Base-by-base conservation (phyloP, 2,329 filamentous ascomycete genomes). In the Aspergillus pseudonomiae region DNA sequence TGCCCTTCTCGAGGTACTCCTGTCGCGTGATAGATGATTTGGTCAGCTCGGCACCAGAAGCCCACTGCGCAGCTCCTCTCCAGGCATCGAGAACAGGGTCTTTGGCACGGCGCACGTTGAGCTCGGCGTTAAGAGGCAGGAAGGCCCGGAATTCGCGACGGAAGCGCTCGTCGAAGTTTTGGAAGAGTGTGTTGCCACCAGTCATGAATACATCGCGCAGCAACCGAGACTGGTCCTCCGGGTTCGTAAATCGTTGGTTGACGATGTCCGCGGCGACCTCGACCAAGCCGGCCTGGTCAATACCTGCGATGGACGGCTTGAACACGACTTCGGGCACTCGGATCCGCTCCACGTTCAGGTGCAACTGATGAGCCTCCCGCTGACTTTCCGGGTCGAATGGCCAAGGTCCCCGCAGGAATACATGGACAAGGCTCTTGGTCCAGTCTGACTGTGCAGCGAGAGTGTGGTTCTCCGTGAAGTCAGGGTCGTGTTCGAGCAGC, bases 301-400 rank as follows among this genome's bases (percentile, higher is more conserved):
- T 82, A 7, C 94, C 94, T 0, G 94, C 94, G 73, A 98, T 96
- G 19, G 90, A 89, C 0, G 94, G 94, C 74, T 96, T 92, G 82
- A 97, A 97, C 21, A 97, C 86, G 10, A 97, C 90, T 80, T 98
- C 94, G 3, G 94, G 94, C 2, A 96, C 93, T 57, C 94, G 91
- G 77, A 98, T 96, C 61, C 94, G 90, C 82, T 98, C 94, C 60
- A 99, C 93, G 77, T 99, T 99, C 67, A 99, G 88, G 77, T 99
- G 95, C 58, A 99, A 82, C 79, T 98, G 94, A 77, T 93, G 89
- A 21, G 88, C 88, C 80, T 99, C 87, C 21, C 89, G 88, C 70
- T 95, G 91, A 62, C 89, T 91, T 61, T 93, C 88, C 0, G 89
- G 81, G 69, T 98, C 91, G 68, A 93, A 96, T 0, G 94, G 92